Percentiles rank a stretch among this genome's conserved stretches.
These are phyloP conservation scores for Yarrowia deformans DNA, from an alignment of 805 yeast species.

Conservation along the genomic window DNA sequence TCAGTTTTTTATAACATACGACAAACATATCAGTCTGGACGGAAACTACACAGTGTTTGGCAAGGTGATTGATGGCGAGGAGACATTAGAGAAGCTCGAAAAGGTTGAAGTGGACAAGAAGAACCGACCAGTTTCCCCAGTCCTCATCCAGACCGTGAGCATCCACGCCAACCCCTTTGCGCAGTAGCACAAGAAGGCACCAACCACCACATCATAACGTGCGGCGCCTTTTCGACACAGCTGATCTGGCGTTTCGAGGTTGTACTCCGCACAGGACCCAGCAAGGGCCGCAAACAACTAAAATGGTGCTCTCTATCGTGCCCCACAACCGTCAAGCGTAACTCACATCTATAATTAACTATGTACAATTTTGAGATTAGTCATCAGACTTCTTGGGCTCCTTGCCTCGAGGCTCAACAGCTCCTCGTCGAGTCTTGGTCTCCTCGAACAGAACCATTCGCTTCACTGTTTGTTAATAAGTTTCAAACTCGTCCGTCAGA, in stretches of 20 bases:
- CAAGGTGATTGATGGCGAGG: constrained; percentile 55
- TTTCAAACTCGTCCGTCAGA: too few relatives aligned
- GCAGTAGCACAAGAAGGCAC: constrained; percentile 22
- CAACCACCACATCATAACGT: too few relatives aligned
- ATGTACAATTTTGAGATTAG: constrained; percentile 11
- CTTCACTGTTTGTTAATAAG: constrained; percentile 57
- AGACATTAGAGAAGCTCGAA: constrained; percentile 67
- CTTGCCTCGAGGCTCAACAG: constrained; percentile 42
- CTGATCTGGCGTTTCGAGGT: too few relatives aligned
- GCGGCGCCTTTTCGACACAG: too few relatives aligned
- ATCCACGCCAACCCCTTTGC: constrained; percentile 59
- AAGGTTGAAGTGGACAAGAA: constrained; percentile 59
- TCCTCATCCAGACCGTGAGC: constrained; percentile 49
- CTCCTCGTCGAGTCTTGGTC: constrained; percentile 81
- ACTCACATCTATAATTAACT: constrained; percentile 27
- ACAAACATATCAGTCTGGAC: constrained; percentile 72
- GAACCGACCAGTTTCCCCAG: constrained; percentile 51
- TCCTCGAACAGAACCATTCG: constrained; percentile 93
- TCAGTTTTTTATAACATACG: constrained; percentile 85
- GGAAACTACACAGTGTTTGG: constrained; percentile 86
- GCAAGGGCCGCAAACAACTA: too few relatives aligned
- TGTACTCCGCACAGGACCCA: too few relatives aligned
- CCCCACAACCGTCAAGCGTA: too few relatives aligned
- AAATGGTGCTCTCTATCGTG: too few relatives aligned
- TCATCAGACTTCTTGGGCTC: constrained; percentile 33